phyloP scores from a whole-genome alignment of 371 early-diverging fungal genomes.

The Lichtheimia corymbifera region DNA sequence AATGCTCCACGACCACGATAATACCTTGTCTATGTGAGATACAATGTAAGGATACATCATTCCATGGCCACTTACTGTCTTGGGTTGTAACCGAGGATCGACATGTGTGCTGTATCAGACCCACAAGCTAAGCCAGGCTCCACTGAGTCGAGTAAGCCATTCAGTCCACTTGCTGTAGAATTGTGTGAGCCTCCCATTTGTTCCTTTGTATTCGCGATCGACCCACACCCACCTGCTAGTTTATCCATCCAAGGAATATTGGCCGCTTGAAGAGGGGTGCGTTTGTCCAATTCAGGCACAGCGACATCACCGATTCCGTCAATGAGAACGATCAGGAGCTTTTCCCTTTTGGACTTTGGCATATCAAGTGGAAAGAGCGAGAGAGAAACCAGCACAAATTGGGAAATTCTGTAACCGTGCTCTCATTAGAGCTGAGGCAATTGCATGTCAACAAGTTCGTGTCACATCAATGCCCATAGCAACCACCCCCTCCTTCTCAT shows the following conservation, averaged over 20 bases:
- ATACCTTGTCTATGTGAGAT: constrained; percentile 20
- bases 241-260: constrained; percentile 41
- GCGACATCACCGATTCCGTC: constrained; percentile 55
- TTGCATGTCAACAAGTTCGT: too few relatives aligned
- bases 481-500: too few relatives aligned
- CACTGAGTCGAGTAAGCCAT: constrained; percentile 55
- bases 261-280: constrained; percentile 49
- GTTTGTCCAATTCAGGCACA: constrained; percentile 25
- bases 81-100: constrained; percentile 26
- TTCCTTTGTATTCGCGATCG: too few relatives aligned
- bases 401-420: too few relatives aligned
- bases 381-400: too few relatives aligned
- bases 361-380: neutral
- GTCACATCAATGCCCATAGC: too few relatives aligned
- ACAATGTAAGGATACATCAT: too few relatives aligned
- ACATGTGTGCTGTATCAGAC: constrained; percentile 57
- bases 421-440: too few relatives aligned
- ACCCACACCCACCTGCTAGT: constrained; percentile 32
- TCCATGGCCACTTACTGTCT: constrained; percentile 18
- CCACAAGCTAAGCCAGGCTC: constrained; percentile 61
- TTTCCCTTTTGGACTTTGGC: constrained; percentile 16
- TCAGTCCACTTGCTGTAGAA: constrained; percentile 32
- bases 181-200: neutral
- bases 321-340: constrained; percentile 46
- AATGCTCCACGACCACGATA: constrained; percentile 59